Evolutionary conservation across 1,284 basidiomycete genomes (phyloP).

Genomic region (Flammula alnicola): DNA sequence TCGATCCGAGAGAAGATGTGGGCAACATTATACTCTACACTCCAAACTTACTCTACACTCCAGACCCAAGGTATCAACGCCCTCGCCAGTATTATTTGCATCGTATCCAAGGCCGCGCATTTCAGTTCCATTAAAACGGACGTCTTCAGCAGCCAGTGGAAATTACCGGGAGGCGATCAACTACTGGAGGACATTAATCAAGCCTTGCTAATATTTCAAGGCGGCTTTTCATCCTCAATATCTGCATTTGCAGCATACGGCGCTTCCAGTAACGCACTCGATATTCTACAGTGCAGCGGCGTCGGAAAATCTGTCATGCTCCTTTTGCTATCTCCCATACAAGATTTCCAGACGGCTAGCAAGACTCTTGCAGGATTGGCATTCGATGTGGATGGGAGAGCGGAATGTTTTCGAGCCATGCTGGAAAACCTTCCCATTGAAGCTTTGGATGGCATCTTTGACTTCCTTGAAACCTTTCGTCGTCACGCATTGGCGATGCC

Average conservation of each 20-base stretch:
- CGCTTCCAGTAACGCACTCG: constrained; percentile 49
- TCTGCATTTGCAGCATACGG: constrained; percentile 66
- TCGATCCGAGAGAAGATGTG: constrained; percentile 65
- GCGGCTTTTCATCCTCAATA: constrained; percentile 65
- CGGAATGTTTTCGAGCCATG: constrained; percentile 83
- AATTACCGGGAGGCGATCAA: constrained; percentile 31
- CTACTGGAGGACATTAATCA: constrained; percentile 61
- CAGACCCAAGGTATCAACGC: constrained; percentile 58
- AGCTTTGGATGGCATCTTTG: constrained; percentile 71
- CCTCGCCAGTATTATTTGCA: constrained; percentile 58
- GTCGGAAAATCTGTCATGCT: constrained; percentile 62
- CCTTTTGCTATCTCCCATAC: constrained; percentile 82
- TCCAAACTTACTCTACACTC: constrained; percentile 50
- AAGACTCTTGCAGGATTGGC: constrained; percentile 80
- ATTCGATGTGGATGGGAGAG: constrained; percentile 84
- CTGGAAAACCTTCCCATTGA: constrained; percentile 67
- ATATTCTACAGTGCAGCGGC: constrained; percentile 55
- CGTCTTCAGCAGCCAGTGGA: constrained; percentile 50
- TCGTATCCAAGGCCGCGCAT: constrained; percentile 65
- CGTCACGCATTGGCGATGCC: constrained; percentile 66
- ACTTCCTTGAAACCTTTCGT: constrained; percentile 70
- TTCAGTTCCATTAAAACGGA: constrained; percentile 62
- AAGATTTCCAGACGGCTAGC: constrained; percentile 72
- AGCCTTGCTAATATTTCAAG: constrained; percentile 57
- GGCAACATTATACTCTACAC: constrained; percentile 63